Evolutionary conservation across 208 protist species (phyloP).

Genomic region (Crithidia sp.): DNA sequence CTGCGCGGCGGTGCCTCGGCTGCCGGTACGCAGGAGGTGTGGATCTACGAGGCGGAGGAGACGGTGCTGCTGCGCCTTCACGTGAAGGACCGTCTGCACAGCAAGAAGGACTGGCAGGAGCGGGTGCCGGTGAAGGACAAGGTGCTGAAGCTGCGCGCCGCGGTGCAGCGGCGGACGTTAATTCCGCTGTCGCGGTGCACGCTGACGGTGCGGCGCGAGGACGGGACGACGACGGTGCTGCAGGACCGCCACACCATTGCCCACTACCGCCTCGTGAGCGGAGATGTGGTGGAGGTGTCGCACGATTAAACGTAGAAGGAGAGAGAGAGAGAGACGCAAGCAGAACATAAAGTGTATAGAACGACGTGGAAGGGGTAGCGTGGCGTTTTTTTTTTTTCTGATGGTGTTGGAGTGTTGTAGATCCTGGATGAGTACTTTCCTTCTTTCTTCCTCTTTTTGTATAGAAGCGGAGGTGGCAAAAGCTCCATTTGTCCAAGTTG

Average conservation of each 20-base stretch:
- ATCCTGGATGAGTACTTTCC: too few relatives aligned
- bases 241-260: conserved; percentile 74
- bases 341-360: neutral
- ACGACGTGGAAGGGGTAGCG: neutral
- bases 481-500: too few relatives aligned
- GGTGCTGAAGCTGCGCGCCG: conserved; percentile 74
- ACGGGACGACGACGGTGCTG: conserved; percentile 32
- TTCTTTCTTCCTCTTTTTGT: neutral
- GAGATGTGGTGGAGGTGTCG: conserved; percentile 72
- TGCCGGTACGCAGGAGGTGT: conserved; percentile 49
- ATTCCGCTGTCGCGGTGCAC: conserved; percentile 87
- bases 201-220: conserved; percentile 35
- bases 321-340: neutral
- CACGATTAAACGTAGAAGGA: conserved; percentile 50
- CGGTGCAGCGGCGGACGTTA: conserved; percentile 78
- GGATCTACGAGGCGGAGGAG: conserved; percentile 72
- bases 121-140: conserved; percentile 66
- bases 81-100: conserved; percentile 40
- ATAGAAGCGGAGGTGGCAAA: neutral
- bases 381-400: neutral
- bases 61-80: conserved; percentile 57
- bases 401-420: neutral
- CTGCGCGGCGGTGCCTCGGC: conserved; percentile 13
- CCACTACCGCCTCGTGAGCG: conserved; percentile 76
- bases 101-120: conserved; percentile 74